A percentile compares a stretch with the other conserved stretches of the same genome.
These are phyloP conservation scores for Spiraea crenata DNA, from an alignment of 331 rosid species.

Conservation along the genomic window DNA sequence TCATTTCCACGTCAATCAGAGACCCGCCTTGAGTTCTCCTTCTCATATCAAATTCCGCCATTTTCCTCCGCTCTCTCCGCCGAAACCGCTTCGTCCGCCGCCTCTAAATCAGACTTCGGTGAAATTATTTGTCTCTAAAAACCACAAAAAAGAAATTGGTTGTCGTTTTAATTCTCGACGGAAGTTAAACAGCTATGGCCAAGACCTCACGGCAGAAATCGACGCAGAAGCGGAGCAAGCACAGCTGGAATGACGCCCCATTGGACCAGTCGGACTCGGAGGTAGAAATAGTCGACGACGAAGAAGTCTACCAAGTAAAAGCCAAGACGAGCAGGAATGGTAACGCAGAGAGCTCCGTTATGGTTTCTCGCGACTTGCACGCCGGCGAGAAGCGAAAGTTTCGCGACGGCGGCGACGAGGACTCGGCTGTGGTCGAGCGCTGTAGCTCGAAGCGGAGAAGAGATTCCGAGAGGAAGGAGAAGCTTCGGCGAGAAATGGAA, in stretches of 20 bases:
- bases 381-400: not conserved
- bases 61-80: not conserved
- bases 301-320: not conserved
- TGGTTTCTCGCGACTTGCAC: not conserved
- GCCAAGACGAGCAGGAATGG: not conserved
- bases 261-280: not conserved
- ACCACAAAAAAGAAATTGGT: not conserved
- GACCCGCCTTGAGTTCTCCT: not conserved
- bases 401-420: not conserved
- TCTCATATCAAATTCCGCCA: not conserved
- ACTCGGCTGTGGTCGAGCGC: not conserved
- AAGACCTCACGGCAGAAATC: not conserved
- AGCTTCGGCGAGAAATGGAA: not conserved
- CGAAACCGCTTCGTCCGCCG: not conserved
- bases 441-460: not conserved
- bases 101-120: too few species aligned
- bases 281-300: not conserved
- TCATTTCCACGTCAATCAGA: not conserved
- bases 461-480: not conserved
- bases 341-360: not conserved
- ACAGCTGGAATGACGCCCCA: not conserved
- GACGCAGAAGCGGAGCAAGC: not conserved
- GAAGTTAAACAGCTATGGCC: not conserved
- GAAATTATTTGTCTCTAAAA: too few species aligned
- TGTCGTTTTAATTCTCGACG: not conserved